Evolutionary conservation across 208 protist species (phyloP).

Genomic region (Crithidia mellificae): DNA sequence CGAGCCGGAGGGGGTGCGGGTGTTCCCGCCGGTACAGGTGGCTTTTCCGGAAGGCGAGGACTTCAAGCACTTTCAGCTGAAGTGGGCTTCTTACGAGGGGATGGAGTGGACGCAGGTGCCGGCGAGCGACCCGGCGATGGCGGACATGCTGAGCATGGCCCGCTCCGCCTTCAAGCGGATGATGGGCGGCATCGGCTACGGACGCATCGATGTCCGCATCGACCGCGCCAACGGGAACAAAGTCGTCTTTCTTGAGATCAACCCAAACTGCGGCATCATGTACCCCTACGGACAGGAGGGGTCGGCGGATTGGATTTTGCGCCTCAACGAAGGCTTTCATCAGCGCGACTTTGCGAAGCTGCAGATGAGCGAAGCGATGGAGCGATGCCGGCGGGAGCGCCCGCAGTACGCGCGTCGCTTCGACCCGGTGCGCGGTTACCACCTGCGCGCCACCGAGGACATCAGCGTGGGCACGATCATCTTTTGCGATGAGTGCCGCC

Average conservation of each 20-base stretch:
- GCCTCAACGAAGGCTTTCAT: conserved; percentile 58
- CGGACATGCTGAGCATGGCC: conserved; percentile 68
- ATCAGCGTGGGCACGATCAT: conserved; percentile 60
- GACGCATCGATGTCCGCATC: conserved; percentile 86
- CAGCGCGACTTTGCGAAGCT: conserved; percentile 84
- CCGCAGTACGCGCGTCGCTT: conserved; percentile 60
- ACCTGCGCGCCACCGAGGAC: conserved; percentile 59
- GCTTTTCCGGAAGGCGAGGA: conserved; percentile 82
- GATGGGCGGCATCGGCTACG: conserved; percentile 91
- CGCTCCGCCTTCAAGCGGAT: conserved; percentile 80
- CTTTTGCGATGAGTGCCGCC: conserved; percentile 67
- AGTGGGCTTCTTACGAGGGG: conserved; percentile 89
- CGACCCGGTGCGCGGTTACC: conserved; percentile 61
- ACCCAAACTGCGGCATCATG: conserved; percentile 92
- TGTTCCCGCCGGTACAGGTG: conserved; percentile 82
- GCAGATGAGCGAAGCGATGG: conserved; percentile 74
- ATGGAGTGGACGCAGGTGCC: conserved; percentile 80
- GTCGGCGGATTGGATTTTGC: conserved; percentile 88
- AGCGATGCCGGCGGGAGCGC: conserved; percentile 34
- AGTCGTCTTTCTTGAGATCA: conserved; percentile 90
- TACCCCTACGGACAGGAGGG: conserved; percentile 86
- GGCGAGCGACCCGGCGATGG: conserved; percentile 64
- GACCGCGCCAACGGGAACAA: conserved; percentile 45
- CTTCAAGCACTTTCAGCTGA: conserved; percentile 93
- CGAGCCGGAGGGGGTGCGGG: conserved; percentile 73